Evolutionary conservation across 2,329 filamentous ascomycete genomes (phyloP).

Genomic region (Calonectria fujianensis): DNA sequence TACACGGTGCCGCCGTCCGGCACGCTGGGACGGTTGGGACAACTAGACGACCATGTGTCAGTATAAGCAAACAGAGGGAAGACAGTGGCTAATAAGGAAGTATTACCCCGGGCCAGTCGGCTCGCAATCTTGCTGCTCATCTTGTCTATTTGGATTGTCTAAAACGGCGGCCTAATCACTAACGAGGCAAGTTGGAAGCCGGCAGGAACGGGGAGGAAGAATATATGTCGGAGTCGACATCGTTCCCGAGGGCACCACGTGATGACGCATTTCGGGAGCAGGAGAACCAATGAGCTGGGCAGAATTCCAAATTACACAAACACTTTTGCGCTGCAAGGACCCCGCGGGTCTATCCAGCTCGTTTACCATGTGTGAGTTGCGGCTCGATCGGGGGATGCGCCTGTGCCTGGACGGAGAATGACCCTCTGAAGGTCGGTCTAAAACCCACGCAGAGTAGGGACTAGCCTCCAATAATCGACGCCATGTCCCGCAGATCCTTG

Average conservation of each 20-base stretch:
- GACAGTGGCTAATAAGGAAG: not conserved
- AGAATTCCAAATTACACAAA: not conserved
- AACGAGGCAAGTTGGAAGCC: not conserved
- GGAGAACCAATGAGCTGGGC: not conserved
- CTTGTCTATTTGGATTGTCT: not conserved
- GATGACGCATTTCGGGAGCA: not conserved
- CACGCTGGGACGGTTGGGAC: constrained; percentile 5
- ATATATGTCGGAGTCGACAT: not conserved
- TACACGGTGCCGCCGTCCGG: not conserved
- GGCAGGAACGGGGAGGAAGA: not conserved
- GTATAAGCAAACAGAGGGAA: not conserved
- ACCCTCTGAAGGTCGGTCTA: constrained; percentile 7
- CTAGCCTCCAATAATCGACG: not conserved
- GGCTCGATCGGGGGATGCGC: not conserved
- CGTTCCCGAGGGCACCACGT: not conserved
- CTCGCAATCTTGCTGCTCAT: constrained; percentile 23
- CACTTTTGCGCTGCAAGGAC: not conserved
- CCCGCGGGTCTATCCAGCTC: too few relatives aligned
- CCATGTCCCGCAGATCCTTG: not conserved
- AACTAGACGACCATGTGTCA: not conserved
- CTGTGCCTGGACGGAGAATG: not conserved
- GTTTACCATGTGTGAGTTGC: not conserved
- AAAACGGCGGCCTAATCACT: not conserved
- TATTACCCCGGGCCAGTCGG: constrained; percentile 13
- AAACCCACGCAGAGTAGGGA: constrained; percentile 3